Evolutionary conservation across 129 eudicot genomes (phyloP), one percentile per base, ranked within the genome.

Genomic region (Lactuca sativa): DNA sequence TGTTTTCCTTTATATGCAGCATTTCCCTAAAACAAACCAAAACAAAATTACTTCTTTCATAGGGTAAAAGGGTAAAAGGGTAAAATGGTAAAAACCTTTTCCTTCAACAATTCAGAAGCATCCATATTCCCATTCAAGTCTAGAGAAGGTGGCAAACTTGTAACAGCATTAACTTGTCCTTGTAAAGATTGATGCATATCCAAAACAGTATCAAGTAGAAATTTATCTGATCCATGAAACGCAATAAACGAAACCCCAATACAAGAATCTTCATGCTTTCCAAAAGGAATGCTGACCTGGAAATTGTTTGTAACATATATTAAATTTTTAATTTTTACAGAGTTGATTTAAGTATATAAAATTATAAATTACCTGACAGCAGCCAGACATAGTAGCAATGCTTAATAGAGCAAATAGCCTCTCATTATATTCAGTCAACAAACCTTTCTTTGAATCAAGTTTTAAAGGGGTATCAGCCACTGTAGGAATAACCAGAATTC

Each of bases 371-470:
- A 92, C 97, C 96, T 92, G 95, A 66, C 98, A 86, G 78, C 96
- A 88, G 25, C 98, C 96, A 21, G 98, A 86, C 98, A 92, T 86
- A 71, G 82, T 86, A 43, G 92, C 72, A 58, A 89, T 89, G 84
- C 98, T 84, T 69, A 82, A 70, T 56, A 89, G 62, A 80, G 88
- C 79, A 82, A 79, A 80, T 44, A 82, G 71, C 69, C 96, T 79
- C 58, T 86, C 91, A 59, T 81, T 80, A 58, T 82, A 85, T 86
- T 89, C 95, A 0, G 82, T 74, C 38, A 82, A 71, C 33, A 64
- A 67, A 59, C 82, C 66, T 80, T 84, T 89, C 74, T 67, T 89
- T 37, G 86, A 74, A 8, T 79, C 77, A 6, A 85, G 84, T 70
- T 82, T 84, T 25, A 75, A 60, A 40, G 98, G 95, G 80, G 87